A percentile compares a stretch with the other conserved stretches of the same genome.
phyloP scores from a whole-genome alignment of 371 early-diverging fungal species.

The Mucor lusitanicus region DNA sequence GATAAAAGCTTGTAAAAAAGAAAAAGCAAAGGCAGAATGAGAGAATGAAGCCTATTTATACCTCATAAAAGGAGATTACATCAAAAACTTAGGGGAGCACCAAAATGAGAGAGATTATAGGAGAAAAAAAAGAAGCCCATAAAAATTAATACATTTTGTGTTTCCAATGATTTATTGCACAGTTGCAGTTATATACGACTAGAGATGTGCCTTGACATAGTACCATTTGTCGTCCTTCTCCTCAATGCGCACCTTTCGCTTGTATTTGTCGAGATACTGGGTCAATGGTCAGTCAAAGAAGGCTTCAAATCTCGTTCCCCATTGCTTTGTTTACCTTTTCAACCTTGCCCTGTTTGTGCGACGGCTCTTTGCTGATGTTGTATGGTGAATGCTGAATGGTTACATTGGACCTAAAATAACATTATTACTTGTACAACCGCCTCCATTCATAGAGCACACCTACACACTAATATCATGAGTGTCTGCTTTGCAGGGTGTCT shows the following conservation, averaged over 20 bases:
- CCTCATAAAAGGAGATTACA: neutral
- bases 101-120: conserved; percentile 11
- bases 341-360: conserved; percentile 10
- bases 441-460: neutral
- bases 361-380: conserved; percentile 15
- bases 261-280: conserved; percentile 5
- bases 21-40: neutral
- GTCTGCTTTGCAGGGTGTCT: conserved; percentile 42
- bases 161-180: conserved; percentile 11
- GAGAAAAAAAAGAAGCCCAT: conserved; percentile 14
- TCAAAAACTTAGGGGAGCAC: neutral
- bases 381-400: conserved; percentile 38
- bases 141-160: conserved; percentile 16
- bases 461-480: conserved; percentile 36
- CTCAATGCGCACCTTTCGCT: neutral
- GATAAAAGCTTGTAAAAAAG: neutral
- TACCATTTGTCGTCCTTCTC: conserved; percentile 42
- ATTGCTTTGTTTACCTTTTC: conserved; percentile 11
- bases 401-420: conserved; percentile 29
- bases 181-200: neutral
- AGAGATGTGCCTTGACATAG: conserved; percentile 32
- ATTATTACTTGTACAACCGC: neutral
- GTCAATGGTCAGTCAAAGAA: neutral
- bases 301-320: neutral
- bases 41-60: conserved; percentile 12